Percentiles rank a stretch among this genome's conserved stretches.
Evolutionary conservation across 768 basidiomycete genomes (phyloP).

Genomic region (Calocybe indica): DNA sequence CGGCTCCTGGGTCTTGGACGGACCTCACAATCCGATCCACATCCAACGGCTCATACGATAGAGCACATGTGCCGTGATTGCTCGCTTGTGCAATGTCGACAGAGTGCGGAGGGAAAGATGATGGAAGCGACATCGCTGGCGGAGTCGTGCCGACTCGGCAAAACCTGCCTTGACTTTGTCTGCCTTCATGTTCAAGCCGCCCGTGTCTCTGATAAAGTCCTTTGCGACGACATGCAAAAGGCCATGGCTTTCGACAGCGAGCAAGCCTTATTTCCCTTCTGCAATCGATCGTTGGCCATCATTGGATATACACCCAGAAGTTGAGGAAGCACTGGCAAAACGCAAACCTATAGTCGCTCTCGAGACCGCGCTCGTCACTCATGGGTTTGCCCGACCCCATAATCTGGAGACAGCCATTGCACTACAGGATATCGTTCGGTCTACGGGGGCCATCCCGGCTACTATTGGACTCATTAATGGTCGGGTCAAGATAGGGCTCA

Average conservation of each 20-base stretch:
- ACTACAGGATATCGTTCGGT: constrained; percentile 69
- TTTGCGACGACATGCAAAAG: not conserved
- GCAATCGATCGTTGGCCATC: constrained; percentile 21
- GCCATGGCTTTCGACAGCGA: not conserved
- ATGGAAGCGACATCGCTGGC: not conserved
- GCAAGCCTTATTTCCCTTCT: constrained; percentile 4
- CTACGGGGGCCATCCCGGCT: constrained; percentile 77
- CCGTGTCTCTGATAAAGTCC: not conserved
- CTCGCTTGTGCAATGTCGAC: constrained; percentile 35
- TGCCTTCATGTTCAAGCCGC: not conserved
- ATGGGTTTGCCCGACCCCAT: constrained; percentile 82
- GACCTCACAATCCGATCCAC: constrained; percentile 50
- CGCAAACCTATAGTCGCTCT: constrained; percentile 78
- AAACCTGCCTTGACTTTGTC: constrained; percentile 1
- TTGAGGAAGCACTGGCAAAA: constrained; percentile 68
- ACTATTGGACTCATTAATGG: constrained; percentile 85
- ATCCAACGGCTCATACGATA: constrained; percentile 59
- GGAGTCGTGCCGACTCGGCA: not conserved
- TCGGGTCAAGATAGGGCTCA: constrained; percentile 81
- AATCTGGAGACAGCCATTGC: constrained; percentile 68
- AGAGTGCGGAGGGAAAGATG: constrained; percentile 27
- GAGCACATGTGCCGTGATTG: constrained; percentile 42
- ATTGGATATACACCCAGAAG: constrained; percentile 77
- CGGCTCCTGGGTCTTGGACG: constrained; percentile 59
- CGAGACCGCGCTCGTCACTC: constrained; percentile 88